Conservation (phyloP, 2,329 filamentous ascomycete species). For the Eurotiales sp. region DNA sequence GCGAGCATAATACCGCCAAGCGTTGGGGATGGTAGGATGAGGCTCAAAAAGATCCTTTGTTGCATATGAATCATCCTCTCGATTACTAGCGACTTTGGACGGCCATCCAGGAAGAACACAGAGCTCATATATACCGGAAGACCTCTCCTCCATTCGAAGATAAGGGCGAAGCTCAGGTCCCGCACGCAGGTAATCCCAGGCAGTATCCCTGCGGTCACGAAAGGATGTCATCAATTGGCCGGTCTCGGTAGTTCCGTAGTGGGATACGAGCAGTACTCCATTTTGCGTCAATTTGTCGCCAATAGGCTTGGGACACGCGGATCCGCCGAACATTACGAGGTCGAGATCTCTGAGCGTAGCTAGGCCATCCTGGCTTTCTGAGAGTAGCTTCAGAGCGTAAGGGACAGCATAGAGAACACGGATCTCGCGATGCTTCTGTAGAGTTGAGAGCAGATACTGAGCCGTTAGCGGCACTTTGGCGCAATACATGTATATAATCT, state of each 20-base stretch:
- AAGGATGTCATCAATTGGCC: slow-evolving; percentile 61
- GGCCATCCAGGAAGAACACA: slow-evolving; percentile 36
- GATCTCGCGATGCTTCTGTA: not conserved
- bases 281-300: slow-evolving; percentile 51
- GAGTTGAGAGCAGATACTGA: slow-evolving; percentile 5
- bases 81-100: slow-evolving; percentile 42
- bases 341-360: slow-evolving; percentile 42
- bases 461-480: slow-evolving; percentile 1
- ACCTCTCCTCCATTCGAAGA: slow-evolving; percentile 37
- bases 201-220: slow-evolving; percentile 50
- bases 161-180: slow-evolving; percentile 39
- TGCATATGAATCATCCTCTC: slow-evolving; percentile 46
- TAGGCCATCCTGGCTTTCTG: not conserved
- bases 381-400: slow-evolving; percentile 5
- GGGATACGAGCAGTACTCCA: slow-evolving; percentile 53
- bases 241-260: slow-evolving; percentile 60
- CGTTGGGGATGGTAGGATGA: slow-evolving; percentile 35
- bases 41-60: slow-evolving; percentile 49
- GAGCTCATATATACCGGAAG: slow-evolving; percentile 34
- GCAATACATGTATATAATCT: not conserved
- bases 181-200: slow-evolving; percentile 59
- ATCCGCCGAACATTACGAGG: slow-evolving; percentile 57
- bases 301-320: slow-evolving; percentile 56
- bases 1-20: slow-evolving; percentile 15
- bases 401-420: slow-evolving; percentile 6